Base-by-base conservation (phyloP, 2,329 filamentous ascomycete genomes). In the Stachybotrys chlorohalonatus region DNA sequence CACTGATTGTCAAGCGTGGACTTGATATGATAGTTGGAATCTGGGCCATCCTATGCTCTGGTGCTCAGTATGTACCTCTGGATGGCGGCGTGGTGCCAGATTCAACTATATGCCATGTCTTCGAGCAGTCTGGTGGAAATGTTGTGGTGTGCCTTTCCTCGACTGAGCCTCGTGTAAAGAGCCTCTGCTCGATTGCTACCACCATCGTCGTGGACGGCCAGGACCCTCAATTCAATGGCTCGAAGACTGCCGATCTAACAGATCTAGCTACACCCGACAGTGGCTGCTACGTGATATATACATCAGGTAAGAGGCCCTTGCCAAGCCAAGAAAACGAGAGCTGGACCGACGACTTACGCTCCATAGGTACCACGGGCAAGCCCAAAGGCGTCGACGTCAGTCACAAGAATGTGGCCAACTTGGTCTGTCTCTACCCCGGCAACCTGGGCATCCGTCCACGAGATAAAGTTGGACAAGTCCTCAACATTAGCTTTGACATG, bases 401-500 rank as follows among this genome's bases (percentile, higher is more conserved):
- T 16, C 82, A 85, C 56, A 65, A 64, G 42, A 80, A 81, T 58
- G 77, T 83, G 16, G 73, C 75, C 15, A 83, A 83, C 63, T 68
- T 81, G 11, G 66, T 83, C 6, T 74, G 76, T 54, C 64, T 75
- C 31, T 70, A 73, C 24, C 80, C 81, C 0, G 79, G 76, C 6
- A 75, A 73, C 55, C 62, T 84, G 15, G 76, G 74, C 3, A 77
- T 84, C 52, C 66, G 60, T 11, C 64, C 70, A 2, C 80, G 80
- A 11, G 76, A 71, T 11, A 73, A 73, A 11, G 80, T 84, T 7
- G 79, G 76, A 3, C 79, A 81, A 54, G 70, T 83, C 7, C 69
- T 84, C 47, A 83, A 79, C 57, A 75, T 84, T 49, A 78, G 77
- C 48, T 84, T 84, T 57, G 81, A 84, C 58, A 83, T 84, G 80